Conservation (phyloP, 352 stramenopile genomes). For the Globisporangium emineosum region DNA sequence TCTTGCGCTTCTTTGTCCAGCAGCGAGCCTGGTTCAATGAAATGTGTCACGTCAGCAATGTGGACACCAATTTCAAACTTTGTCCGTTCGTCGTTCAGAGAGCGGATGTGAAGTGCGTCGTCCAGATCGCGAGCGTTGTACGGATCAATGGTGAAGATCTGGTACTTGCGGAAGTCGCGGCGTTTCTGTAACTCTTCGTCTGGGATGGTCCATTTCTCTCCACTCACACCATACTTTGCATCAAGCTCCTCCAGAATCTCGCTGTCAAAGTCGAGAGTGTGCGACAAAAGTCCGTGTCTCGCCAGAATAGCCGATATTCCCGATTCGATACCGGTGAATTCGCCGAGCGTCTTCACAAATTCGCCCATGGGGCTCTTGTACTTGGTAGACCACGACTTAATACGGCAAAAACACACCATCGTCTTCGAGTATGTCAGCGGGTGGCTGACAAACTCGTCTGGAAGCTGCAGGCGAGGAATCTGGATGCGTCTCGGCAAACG, state of each 20-base stretch:
- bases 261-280: constrained; percentile 65
- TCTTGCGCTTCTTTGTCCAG: constrained; percentile 93
- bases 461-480: constrained; percentile 67
- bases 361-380: constrained; percentile 63
- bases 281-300: constrained; percentile 83
- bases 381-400: constrained; percentile 63
- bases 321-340: constrained; percentile 83
- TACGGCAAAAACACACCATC: constrained; percentile 73
- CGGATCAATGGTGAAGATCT: constrained; percentile 98
- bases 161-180: constrained; percentile 85
- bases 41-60: constrained; percentile 98
- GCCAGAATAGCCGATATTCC: constrained; percentile 91
- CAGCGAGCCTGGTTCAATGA: constrained; percentile 85
- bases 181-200: constrained; percentile 76
- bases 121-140: constrained; percentile 96
- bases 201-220: constrained; percentile 78
- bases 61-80: constrained; percentile 94
- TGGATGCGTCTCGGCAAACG: constrained; percentile 65
- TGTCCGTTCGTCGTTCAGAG: constrained; percentile 49
- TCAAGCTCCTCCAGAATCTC: constrained; percentile 67
- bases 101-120: constrained; percentile 93
- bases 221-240: constrained; percentile 67
- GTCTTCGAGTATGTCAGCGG: constrained; percentile 58
- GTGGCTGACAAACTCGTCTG: constrained; percentile 57
- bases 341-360: constrained; percentile 73